These are phyloP conservation scores for Cercospora sp. DNA, from an alignment of 2,329 filamentous ascomycete genomes.

Conservation along the genomic window DNA sequence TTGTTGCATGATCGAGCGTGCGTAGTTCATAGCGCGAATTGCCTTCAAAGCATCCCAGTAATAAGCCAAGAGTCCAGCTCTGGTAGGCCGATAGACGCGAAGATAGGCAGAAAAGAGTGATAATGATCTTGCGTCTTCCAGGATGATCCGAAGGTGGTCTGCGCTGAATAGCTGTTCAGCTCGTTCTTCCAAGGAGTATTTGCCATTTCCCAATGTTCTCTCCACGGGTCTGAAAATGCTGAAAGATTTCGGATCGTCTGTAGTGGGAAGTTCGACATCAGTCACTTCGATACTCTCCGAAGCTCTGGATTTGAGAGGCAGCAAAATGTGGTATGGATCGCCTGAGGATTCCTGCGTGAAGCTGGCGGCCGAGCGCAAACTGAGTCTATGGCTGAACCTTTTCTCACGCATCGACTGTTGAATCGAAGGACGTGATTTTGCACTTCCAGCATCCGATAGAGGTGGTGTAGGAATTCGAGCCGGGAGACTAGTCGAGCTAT, in stretches of 20 bases:
- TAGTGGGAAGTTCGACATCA: slow-evolving; percentile 12
- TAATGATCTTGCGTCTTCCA: slow-evolving; percentile 18
- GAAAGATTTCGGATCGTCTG: slow-evolving; percentile 22
- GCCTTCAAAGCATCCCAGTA: slow-evolving; percentile 54
- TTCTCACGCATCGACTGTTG: slow-evolving; percentile 2
- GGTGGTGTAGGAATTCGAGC: neutral
- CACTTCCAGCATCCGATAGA: neutral
- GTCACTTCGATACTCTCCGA: slow-evolving; percentile 14
- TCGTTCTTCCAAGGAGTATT: slow-evolving; percentile 20
- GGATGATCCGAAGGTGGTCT: slow-evolving; percentile 20
- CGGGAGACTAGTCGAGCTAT: neutral
- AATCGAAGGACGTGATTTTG: neutral
- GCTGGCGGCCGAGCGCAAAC: neutral
- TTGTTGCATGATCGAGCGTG: slow-evolving; percentile 64
- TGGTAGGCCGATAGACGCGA: slow-evolving; percentile 16
- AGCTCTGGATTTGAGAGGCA: slow-evolving; percentile 14
- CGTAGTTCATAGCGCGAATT: slow-evolving; percentile 67
- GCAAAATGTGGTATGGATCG: slow-evolving; percentile 10
- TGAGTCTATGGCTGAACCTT: neutral
- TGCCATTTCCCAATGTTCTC: slow-evolving; percentile 24
- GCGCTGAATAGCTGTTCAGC: slow-evolving; percentile 20
- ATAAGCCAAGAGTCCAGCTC: slow-evolving; percentile 15
- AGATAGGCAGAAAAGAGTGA: slow-evolving; percentile 17
- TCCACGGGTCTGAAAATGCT: slow-evolving; percentile 19
- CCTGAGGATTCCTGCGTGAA: neutral